Evolutionary conservation across 805 yeast genomes (phyloP).

Genomic region (Ogataea philodendri): DNA sequence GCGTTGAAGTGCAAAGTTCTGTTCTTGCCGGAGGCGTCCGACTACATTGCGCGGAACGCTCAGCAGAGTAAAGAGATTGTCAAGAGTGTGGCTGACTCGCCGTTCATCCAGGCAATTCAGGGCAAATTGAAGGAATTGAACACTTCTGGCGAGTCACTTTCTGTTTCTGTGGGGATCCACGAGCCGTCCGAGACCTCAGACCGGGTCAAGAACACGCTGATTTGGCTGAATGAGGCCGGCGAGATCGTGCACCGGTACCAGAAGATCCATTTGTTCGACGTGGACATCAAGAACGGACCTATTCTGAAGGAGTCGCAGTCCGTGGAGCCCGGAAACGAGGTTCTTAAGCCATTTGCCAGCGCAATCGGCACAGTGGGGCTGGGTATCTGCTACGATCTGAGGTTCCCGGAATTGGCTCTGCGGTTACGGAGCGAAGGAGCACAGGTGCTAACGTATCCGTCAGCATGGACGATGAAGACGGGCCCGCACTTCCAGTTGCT

Average conservation of each 20-base stretch:
- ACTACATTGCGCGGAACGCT: constrained; percentile 74
- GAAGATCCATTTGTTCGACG: constrained; percentile 88
- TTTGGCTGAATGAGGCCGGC: constrained; percentile 71
- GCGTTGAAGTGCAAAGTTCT: constrained; percentile 59
- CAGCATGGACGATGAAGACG: constrained; percentile 90
- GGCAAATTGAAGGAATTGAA: constrained; percentile 43
- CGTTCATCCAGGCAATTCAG: constrained; percentile 45
- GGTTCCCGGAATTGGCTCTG: constrained; percentile 81
- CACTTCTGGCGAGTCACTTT: constrained; percentile 41
- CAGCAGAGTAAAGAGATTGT: constrained; percentile 64
- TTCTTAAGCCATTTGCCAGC: constrained; percentile 54
- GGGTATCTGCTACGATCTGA: constrained; percentile 80
- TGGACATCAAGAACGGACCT: constrained; percentile 79
- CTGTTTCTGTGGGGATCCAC: constrained; percentile 85
- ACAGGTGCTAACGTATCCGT: constrained; percentile 74
- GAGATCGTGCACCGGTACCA: constrained; percentile 68
- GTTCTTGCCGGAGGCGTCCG: constrained; percentile 92
- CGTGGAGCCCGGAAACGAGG: constrained; percentile 71
- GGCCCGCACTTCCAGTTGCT: constrained; percentile 91
- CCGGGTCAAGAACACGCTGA: constrained; percentile 65
- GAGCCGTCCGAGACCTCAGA: constrained; percentile 55
- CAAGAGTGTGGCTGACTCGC: constrained; percentile 39
- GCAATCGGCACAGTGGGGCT: constrained; percentile 66
- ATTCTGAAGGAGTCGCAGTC: constrained; percentile 72
- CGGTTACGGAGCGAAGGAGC: constrained; percentile 69